Evolutionary conservation across 108 stramenopile genomes (phyloP).

Genomic region (Bacterosira constricta): DNA sequence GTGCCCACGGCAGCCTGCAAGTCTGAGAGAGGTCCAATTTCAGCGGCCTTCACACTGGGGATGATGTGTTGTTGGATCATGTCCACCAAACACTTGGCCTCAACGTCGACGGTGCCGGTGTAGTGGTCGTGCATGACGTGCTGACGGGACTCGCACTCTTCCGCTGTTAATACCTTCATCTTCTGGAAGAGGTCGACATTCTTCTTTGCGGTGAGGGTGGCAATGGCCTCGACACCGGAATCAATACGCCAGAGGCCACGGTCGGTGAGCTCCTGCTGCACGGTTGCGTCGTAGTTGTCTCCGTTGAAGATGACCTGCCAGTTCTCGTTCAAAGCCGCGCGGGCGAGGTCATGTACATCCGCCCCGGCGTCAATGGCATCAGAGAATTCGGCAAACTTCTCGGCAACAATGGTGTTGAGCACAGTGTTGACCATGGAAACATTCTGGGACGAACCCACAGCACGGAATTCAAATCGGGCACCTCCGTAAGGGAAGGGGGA

Average conservation of each 20-base stretch:
- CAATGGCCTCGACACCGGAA: conserved; percentile 93
- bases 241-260: conserved; percentile 93
- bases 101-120: conserved; percentile 93
- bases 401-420: conserved; percentile 91
- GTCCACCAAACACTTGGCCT: conserved; percentile 88
- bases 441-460: conserved; percentile 95
- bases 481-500: conserved; percentile 97
- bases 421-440: conserved; percentile 94
- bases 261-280: conserved; percentile 86
- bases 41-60: conserved; percentile 83
- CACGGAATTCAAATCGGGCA: conserved; percentile 96
- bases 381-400: conserved; percentile 89
- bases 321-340: conserved; percentile 81
- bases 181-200: conserved; percentile 90
- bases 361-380: conserved; percentile 89
- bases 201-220: conserved; percentile 76
- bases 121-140: conserved; percentile 91
- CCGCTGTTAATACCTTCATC: conserved; percentile 85
- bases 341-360: conserved; percentile 69
- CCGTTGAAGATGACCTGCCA: conserved; percentile 96
- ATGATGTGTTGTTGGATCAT: conserved; percentile 96
- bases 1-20: conserved; percentile 69
- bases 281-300: conserved; percentile 85
- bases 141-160: conserved; percentile 89
- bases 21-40: conserved; percentile 68